Percentiles rank a stretch among this genome's conserved stretches.
Conservation (phyloP, 192 early-diverging fungal species). For the Coemansia sp. region DNA sequence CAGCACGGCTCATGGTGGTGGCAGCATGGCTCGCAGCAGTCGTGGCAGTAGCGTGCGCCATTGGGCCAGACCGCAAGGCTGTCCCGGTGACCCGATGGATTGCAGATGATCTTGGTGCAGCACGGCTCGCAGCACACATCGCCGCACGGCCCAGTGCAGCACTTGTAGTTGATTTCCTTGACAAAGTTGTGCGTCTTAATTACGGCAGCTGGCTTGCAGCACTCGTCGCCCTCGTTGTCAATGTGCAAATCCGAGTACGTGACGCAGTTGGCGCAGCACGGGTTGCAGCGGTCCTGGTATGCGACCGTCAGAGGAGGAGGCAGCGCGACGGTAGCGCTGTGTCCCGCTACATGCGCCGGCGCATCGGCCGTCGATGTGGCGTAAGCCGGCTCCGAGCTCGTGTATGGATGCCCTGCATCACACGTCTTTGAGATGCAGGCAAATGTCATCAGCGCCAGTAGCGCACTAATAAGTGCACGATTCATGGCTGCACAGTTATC, state of each 20-base stretch:
- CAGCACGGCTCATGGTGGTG: conserved; percentile 7
- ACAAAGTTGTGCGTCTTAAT: conserved; percentile 51
- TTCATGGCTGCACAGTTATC: conserved; percentile 14
- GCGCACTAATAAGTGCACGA: conserved; percentile 15
- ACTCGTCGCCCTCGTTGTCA: conserved; percentile 43
- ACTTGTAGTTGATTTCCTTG: conserved; percentile 51
- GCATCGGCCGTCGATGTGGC: conserved; percentile 5
- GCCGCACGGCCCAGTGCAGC: conserved; percentile 50
- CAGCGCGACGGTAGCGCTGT: conserved; percentile 24
- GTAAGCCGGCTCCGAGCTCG: conserved; percentile 17
- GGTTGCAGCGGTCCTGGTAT: conserved; percentile 48
- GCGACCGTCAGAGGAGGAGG: conserved; percentile 45
- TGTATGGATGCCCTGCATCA: conserved; percentile 2
- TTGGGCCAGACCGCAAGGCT: conserved; percentile 31
- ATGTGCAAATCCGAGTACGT: conserved; percentile 46
- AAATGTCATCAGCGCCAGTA: conserved; percentile 16
- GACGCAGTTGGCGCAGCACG: conserved; percentile 44
- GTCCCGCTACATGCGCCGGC: conserved; percentile 1
- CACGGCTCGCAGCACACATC: conserved; percentile 48
- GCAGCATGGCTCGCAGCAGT: conserved; percentile 7
- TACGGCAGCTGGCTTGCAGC: conserved; percentile 49
- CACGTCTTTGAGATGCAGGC: conserved; percentile 8
- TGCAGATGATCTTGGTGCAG: conserved; percentile 50
- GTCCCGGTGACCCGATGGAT: conserved; percentile 27
- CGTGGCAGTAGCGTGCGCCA: conserved; percentile 33